phyloP scores from a whole-genome alignment of 1,139 yeast genomes.

The Debaryomycetaceae sp. region DNA sequence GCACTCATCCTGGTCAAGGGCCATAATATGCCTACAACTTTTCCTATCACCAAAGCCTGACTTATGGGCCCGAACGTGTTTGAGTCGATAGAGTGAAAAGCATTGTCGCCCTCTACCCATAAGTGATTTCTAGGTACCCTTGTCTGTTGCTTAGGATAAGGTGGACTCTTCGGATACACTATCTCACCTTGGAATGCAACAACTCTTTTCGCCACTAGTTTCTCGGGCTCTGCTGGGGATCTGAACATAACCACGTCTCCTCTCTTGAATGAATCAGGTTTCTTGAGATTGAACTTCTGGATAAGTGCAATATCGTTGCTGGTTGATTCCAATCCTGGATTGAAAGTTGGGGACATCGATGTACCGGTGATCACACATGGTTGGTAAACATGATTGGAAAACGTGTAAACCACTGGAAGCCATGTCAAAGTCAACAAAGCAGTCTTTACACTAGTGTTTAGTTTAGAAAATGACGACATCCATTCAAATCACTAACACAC shows the following conservation, averaged over 20 bases:
- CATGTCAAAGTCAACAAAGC: conserved; percentile 45
- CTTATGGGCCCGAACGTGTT: conserved; percentile 85
- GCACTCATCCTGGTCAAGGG: conserved; percentile 57
- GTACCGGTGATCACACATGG: conserved; percentile 76
- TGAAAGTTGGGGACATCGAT: conserved; percentile 89
- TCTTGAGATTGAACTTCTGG: conserved; percentile 58
- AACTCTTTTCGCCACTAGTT: conserved; percentile 70
- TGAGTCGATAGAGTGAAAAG: conserved; percentile 77
- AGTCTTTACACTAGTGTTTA: conserved; percentile 14
- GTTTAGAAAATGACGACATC: conserved; percentile 4
- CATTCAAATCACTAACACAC: neutral
- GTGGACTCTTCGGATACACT: conserved; percentile 52
- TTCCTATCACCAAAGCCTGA: conserved; percentile 72
- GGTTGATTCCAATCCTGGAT: conserved; percentile 54
- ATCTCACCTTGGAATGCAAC: conserved; percentile 72
- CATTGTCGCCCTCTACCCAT: conserved; percentile 95
- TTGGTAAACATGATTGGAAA: conserved; percentile 69
- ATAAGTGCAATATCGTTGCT: conserved; percentile 67
- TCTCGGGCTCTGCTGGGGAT: conserved; percentile 76
- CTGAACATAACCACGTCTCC: conserved; percentile 78
- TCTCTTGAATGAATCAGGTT: conserved; percentile 42
- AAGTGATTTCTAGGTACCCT: conserved; percentile 73
- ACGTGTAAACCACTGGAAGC: conserved; percentile 75
- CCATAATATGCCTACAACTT: conserved; percentile 62
- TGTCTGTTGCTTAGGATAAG: conserved; percentile 62